Evolutionary conservation across 2,329 filamentous ascomycete genomes (phyloP).

Genomic region (Venturia aucupariae): DNA sequence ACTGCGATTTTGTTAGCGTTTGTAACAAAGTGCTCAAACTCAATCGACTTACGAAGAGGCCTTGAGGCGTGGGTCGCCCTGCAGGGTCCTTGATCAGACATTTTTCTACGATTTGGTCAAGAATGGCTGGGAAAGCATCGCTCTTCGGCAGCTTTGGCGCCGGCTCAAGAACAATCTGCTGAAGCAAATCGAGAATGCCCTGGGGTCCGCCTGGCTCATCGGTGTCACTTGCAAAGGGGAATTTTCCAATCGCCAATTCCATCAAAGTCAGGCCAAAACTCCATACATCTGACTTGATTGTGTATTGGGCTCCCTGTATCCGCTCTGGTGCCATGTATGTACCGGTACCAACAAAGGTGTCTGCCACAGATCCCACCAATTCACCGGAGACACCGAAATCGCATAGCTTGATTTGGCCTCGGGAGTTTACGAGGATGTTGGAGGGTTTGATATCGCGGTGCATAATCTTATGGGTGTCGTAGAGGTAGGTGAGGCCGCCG

Average conservation of each 20-base stretch:
- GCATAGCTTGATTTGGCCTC: conserved; percentile 90
- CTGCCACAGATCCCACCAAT: conserved; percentile 92
- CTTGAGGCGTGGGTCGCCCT: conserved; percentile 80
- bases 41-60: conserved; percentile 65
- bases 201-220: conserved; percentile 64
- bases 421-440: conserved; percentile 92
- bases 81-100: conserved; percentile 87
- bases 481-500: conserved; percentile 88
- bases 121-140: conserved; percentile 87
- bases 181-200: conserved; percentile 88
- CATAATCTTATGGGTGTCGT: conserved; percentile 95
- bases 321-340: conserved; percentile 99
- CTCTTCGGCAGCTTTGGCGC: conserved; percentile 91
- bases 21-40: neutral
- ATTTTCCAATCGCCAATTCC: conserved; percentile 95
- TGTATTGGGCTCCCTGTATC: conserved; percentile 94
- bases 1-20: conserved; percentile 42
- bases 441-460: conserved; percentile 98
- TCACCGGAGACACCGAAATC: conserved; percentile 99
- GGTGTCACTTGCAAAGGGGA: conserved; percentile 81
- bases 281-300: conserved; percentile 98
- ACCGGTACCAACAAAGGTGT: conserved; percentile 96
- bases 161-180: conserved; percentile 95
- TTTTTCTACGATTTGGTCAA: conserved; percentile 96
- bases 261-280: conserved; percentile 92